These are phyloP conservation scores for Alternaria dauci DNA, from an alignment of 2,329 filamentous ascomycete genomes.

Conservation along the genomic window DNA sequence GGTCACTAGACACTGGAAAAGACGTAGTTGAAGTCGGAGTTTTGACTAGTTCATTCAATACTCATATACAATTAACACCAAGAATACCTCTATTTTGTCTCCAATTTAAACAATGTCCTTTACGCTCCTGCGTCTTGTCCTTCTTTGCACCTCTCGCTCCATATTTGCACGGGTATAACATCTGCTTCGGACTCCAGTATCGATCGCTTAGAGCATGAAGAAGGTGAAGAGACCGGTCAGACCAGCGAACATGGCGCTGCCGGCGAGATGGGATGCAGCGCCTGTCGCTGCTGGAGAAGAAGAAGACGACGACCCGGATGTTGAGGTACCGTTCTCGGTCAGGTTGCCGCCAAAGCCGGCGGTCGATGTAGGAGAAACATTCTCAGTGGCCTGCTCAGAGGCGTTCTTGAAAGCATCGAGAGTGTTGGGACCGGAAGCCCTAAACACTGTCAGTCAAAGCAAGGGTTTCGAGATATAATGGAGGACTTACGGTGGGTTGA, in stretches of 20 bases:
- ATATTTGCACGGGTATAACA: conserved; percentile 24
- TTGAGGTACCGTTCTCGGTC: conserved; percentile 28
- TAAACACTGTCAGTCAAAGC: conserved; percentile 23
- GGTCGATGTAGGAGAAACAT: conserved; percentile 36
- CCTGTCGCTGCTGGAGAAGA: conserved; percentile 29
- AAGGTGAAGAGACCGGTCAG: conserved; percentile 40
- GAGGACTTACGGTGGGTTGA: conserved; percentile 49
- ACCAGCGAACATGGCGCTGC: conserved; percentile 38
- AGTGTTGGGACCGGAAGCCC: conserved; percentile 33
- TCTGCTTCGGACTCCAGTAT: conserved; percentile 9
- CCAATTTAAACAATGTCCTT: conserved; percentile 6
- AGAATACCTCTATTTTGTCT: conserved; percentile 1
- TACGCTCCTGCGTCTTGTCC: conserved; percentile 3
- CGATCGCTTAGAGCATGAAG: conserved; percentile 39
- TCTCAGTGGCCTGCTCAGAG: conserved; percentile 26
- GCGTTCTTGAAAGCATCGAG: conserved; percentile 38
- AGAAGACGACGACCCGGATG: conserved; percentile 17
- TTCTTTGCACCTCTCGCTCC: background rate
- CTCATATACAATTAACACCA: conserved; percentile 16
- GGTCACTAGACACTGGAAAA: background rate
- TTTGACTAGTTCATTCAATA: conserved; percentile 15
- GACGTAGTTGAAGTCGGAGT: background rate
- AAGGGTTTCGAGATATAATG: background rate
- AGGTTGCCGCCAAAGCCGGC: conserved; percentile 39
- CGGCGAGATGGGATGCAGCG: conserved; percentile 38